Evolutionary conservation across 306 rosid species (phyloP), one percentile per base, ranked within the genome.

Genomic region (Medicago lupulina): DNA sequence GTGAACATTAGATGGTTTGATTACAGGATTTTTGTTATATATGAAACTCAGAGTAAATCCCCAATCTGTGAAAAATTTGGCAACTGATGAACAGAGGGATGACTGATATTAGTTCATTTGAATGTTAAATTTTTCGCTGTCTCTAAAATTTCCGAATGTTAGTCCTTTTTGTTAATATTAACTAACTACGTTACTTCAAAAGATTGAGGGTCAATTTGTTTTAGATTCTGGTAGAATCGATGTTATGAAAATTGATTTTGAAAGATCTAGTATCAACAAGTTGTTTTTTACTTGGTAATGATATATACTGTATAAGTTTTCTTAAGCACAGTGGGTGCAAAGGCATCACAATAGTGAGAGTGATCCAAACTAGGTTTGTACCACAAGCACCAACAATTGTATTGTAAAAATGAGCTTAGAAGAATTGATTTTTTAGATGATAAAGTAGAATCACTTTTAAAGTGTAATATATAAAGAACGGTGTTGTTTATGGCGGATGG

Each of bases 271-370:
- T 36, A 34, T 62, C 4, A 15, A 62, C 7, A 55, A 34, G 68
- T 63, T 8, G 68, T 63, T 4, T 62, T 63, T 63, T 9, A 60
- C 14, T 25, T 60, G 41, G 66, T 18, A 44, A 60, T 60, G 66
- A 25, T 60, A 60, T 28, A 25, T 25, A 25, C 3, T 60, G n/a
- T 28, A 60, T 5, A 11, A 2, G 50, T 44, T 44, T 44, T 12
- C 13, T 10, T 41, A 12, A 44, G 50, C 50, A 44, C 50, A 44
- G 12, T 12, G 50, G 5, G 50, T 12, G 5, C 50, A 44, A 44
- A 44, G 15, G 50, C 50, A 44, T 12, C 50, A 3, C 50, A 44
- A 44, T 43, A 43, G 49, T 43, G 49, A 43, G 49, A 44, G 50
- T 11, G 50, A 44, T 44, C 50, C 50, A 1, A 4, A 11, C 15